Base-by-base conservation (phyloP, 2,329 filamentous ascomycete genomes). In the Monilinia fructicola region DNA sequence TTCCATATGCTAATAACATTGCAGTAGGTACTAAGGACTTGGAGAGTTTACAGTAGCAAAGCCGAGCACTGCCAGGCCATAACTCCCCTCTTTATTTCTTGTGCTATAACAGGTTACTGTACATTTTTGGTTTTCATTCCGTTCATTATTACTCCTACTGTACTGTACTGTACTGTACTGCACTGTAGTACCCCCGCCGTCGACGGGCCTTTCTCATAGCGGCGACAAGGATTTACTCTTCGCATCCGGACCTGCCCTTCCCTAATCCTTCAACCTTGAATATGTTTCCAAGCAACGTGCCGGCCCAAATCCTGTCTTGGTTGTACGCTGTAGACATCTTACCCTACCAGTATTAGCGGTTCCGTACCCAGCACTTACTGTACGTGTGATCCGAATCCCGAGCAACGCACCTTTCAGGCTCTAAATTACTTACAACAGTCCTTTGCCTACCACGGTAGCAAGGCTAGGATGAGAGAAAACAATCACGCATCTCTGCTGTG, bases 321-420 rank as follows among this genome's bases (percentile, higher is more conserved):
- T 31, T 48, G 42, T 10, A 35, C 11, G 18, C 21, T 31, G 42
- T 16, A 35, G 18, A 21, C 9, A 44, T 58, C 23, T 46, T 35
- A 48, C 28, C 21, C 28, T n/a, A 31, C 6, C 26, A 48, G 42
- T 48, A 28, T 35, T 35, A 23, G 42, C 42, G 21, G 26, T 58
- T 23, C 54, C 16, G 23, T 28, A 28, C 38, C 11, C 48, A 26
- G 42, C n/a, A n/a, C n/a, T n/a, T n/a, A n/a, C n/a, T n/a, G n/a
- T 59, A 48, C 12, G 5, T 12, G 35, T 48, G 12, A 60, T 60
- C 56, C 56, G 42, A 48, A 48, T 60, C 21, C 56, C 56, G 56
- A 60, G 56, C 5, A 60, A 16, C 26, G 26, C n/a, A 12, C 28
- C 28, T 38, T 23, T 42, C 40, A 42, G 40, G 40, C 40, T 42